phyloP scores from a whole-genome alignment of 768 basidiomycete species.

The Lentinula lateritia region DNA sequence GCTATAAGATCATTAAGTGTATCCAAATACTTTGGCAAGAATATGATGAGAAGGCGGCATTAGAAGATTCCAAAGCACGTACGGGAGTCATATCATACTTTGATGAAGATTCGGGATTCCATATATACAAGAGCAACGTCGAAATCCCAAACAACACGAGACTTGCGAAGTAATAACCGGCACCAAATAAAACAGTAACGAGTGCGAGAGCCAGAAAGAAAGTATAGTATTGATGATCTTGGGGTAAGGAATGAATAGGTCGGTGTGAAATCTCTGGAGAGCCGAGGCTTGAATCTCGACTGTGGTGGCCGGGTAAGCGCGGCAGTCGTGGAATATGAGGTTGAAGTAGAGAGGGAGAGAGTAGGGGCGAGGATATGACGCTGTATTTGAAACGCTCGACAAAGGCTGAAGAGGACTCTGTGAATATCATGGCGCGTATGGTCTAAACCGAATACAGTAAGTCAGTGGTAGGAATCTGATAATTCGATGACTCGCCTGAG shows the following conservation, averaged over 20 bases:
- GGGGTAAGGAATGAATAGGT: conserved; percentile 16
- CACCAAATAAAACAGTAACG: conserved; percentile 33
- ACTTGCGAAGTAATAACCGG: conserved; percentile 36
- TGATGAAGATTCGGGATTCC: conserved; percentile 12
- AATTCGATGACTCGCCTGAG: conserved; percentile 31
- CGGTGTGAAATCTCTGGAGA: conserved; percentile 15
- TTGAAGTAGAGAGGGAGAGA: conserved; percentile 51
- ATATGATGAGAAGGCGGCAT: conserved; percentile 5
- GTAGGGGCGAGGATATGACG: conserved; percentile 72
- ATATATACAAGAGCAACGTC: conserved; percentile 32
- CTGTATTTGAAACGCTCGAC: conserved; percentile 82
- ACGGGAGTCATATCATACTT: conserved; percentile 53
- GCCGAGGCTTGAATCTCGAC: conserved; percentile 37
- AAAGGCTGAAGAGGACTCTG: conserved; percentile 40
- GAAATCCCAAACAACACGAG: conserved; percentile 32
- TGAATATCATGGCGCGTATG: conserved; percentile 15
- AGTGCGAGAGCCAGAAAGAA: conserved; percentile 33
- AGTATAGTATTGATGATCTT: conserved; percentile 35
- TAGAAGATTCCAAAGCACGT: conserved; percentile 19
- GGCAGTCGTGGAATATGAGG: conserved; percentile 24
- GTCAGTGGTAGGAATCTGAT: background rate
- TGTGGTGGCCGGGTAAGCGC: conserved; percentile 46
- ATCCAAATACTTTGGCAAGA: conserved; percentile 48
- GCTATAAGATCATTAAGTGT: conserved; percentile 62
- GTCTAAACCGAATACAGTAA: conserved; percentile 8